A percentile compares a stretch with the other conserved stretches of the same genome.
phyloP scores from a whole-genome alignment of 176 grass and related monocot genomes.

The Saccharum spontaneum region DNA sequence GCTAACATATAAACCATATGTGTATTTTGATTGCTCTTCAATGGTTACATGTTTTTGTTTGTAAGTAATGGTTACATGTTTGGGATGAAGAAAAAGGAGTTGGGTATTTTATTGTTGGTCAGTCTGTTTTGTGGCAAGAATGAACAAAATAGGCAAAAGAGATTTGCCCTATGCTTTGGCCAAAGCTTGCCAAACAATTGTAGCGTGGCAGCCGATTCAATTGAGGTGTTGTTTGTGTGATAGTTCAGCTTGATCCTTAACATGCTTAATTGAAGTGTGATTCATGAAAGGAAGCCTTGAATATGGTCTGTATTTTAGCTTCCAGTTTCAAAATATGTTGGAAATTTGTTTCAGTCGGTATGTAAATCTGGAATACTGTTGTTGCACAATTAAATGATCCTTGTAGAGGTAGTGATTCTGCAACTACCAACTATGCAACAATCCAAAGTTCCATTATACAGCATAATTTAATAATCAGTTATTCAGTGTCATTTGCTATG shows the following conservation, averaged over 20 bases:
- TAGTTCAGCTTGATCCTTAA: constrained; percentile 7
- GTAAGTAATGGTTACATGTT: too few relatives aligned
- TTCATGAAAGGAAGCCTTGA: neutral
- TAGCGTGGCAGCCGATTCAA: neutral
- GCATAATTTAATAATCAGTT: neutral
- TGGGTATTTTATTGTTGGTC: neutral
- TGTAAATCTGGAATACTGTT: neutral
- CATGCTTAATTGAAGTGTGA: neutral
- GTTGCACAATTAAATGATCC: neutral
- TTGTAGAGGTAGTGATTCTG: neutral
- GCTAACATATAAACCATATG: neutral
- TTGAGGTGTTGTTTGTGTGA: neutral
- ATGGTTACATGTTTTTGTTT: neutral
- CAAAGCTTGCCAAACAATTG: neutral
- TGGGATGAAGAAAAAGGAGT: too few relatives aligned
- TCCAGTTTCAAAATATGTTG: neutral
- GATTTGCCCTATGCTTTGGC: neutral
- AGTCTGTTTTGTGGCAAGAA: neutral
- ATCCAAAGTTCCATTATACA: neutral
- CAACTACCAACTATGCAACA: neutral
- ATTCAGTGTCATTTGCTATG: neutral
- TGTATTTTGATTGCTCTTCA: neutral
- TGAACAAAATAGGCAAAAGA: neutral
- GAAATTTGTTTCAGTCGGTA: neutral
- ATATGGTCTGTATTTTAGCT: neutral